phyloP scores from a whole-genome alignment of 352 stramenopile species.

The Globisporangium carolinianum region DNA sequence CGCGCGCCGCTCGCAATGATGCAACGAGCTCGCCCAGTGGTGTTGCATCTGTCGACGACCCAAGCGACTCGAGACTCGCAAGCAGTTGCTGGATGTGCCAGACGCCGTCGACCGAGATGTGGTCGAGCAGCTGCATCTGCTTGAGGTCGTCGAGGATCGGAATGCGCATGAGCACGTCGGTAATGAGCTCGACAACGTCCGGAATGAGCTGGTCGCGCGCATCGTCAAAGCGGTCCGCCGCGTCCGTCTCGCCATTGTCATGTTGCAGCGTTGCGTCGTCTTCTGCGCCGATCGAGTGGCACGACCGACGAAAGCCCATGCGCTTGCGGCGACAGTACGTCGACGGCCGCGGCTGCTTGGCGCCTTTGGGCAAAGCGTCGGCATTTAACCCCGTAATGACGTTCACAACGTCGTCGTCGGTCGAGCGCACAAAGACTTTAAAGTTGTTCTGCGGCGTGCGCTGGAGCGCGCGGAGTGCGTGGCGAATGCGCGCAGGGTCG shows the following conservation, averaged over 20 bases:
- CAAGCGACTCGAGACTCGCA: slow-evolving; percentile 21
- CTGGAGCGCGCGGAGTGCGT: slow-evolving; percentile 56
- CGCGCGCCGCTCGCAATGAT: slow-evolving; percentile 1
- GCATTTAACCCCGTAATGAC: slow-evolving; percentile 65
- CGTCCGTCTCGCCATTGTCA: background rate
- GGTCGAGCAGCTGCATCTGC: slow-evolving; percentile 76
- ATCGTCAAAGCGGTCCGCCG: slow-evolving; percentile 19
- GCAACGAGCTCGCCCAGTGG: slow-evolving; percentile 22
- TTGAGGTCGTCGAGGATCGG: slow-evolving; percentile 77
- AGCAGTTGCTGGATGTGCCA: slow-evolving; percentile 60
- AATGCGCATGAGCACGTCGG: slow-evolving; percentile 62
- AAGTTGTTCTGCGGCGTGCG: slow-evolving; percentile 88
- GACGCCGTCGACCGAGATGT: slow-evolving; percentile 74
- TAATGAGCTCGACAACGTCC: slow-evolving; percentile 68
- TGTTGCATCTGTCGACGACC: too few relatives aligned
- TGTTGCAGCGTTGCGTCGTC: slow-evolving; percentile 17
- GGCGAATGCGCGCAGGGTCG: slow-evolving; percentile 43
- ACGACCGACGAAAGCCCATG: slow-evolving; percentile 71
- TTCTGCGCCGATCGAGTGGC: slow-evolving; percentile 60
- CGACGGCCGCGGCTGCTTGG: slow-evolving; percentile 51
- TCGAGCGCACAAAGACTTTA: slow-evolving; percentile 81
- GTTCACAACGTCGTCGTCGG: slow-evolving; percentile 71
- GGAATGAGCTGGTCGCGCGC: slow-evolving; percentile 41
- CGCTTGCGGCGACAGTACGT: slow-evolving; percentile 58
- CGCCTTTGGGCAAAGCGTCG: slow-evolving; percentile 64